Base-by-base conservation (phyloP, 2,329 filamentous ascomycete genomes). In the Colletotrichum navitas region DNA sequence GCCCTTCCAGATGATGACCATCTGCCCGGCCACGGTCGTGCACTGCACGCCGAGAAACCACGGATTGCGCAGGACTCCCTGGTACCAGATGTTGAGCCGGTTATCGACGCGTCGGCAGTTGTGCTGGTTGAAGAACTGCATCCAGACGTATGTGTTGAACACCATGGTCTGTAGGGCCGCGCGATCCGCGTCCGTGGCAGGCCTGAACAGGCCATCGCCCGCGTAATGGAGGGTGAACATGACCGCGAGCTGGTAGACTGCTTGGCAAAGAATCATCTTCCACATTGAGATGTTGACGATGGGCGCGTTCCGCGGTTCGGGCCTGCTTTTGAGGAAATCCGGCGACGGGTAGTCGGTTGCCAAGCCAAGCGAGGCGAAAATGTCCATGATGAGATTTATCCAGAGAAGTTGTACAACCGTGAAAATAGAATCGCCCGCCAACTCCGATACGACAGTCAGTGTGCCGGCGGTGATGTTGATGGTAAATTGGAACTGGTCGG, bases 61-160 rank as follows among this genome's bases (percentile, higher is more conserved):
- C 73, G 87, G 91, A 77, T 96, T 97, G 66, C 86, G 87, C 24
- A 88, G 83, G 55, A 95, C 88, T 34, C 92, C 92, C 78, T 95
- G 93, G 73, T 95, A 94, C 76, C 81, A 83, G 66, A 96, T 91
- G 78, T 96, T 95, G 81, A 95, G 90, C 72, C 90, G 90, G 80
- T 96, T 95, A 79, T 95, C 93, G 11, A 95, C 89, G 16, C 93
- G 89, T 47, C 93, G 91, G 80, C 93, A 94, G 84, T 93, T 95
- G 82, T 93, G 89, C 76, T 94, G 89, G 76, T 96, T 95, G 86
- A 95, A 95, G 74, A 96, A 93, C 76, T 95, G 93, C 92, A 95
- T 94, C 92, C 93, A 95, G 55, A 95, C 92, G 75, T 95, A 95
- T 0, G 92, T 92, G 81, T 95, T 96, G 85, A 95, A 95, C 11